Evolutionary conservation across 352 stramenopile genomes (phyloP), one percentile per base, ranked within the genome.

Genomic region (Thalassiosira allenii): DNA sequence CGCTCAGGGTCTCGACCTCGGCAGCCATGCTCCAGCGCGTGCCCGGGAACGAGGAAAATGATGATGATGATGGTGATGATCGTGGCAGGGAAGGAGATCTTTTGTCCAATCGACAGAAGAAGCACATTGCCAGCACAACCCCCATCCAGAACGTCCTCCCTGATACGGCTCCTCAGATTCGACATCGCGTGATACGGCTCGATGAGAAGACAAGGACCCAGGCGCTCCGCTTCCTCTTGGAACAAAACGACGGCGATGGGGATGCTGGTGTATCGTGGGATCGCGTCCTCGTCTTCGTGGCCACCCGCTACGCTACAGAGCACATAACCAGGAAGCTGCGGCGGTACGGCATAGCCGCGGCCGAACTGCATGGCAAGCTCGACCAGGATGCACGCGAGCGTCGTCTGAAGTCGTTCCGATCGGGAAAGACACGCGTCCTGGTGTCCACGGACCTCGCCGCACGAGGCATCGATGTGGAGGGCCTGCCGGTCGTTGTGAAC

Each of bases 401-500:
- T 44, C 74, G 88, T 27, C 79, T 97, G 4, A 57, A 93, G 23
- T 71, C 90, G 32, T 96, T 97, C 73, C 91, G 91, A 78, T 75
- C 85, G 5, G 91, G 92, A 1, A 83, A 91, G 30, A 91, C 93
- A 32, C 77, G 86, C 43, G 87, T 97, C 12, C 66, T 97, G 3
- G 67, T 97, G 41, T 90, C 90, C 52, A 97, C 94, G 30, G 94
- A 97, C 73, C 88, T 97, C 2, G 92, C 94, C 0, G 90, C 90
- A 49, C 70, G 94, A 54, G 95, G 95, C 22, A 90, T 97, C 59
- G 94, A 97, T 75, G 88, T 97, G 41, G 63, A 87, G 25, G 85
- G 75, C 53, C 93, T 99, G 43, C 93, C 97, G 74, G 96, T 96
- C 47, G 96, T 99, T 30, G 88, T 99, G 37, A 98, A 98, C 88